A percentile compares a stretch with the other conserved stretches of the same genome.
Conservation (phyloP, 495 filamentous ascomycete species). For the Tuber umbilicatum region DNA sequence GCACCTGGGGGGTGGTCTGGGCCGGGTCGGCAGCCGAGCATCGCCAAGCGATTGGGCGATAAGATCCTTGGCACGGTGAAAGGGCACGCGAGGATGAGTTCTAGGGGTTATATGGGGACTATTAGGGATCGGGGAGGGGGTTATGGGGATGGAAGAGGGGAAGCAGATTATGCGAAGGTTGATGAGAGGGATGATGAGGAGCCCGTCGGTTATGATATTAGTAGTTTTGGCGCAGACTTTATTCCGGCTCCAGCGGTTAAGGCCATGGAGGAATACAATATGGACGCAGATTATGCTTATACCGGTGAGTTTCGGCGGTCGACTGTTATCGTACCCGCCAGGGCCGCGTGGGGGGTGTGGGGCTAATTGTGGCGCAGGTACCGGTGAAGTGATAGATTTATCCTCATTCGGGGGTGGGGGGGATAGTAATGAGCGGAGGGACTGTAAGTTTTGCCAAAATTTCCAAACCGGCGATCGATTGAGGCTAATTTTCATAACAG, state of each 20-base stretch:
- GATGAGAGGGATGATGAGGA: conserved; percentile 22
- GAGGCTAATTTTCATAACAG: conserved; percentile 15
- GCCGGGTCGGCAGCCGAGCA: conserved; percentile 14
- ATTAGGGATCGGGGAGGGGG: conserved; percentile 12
- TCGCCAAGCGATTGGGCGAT: conserved; percentile 29
- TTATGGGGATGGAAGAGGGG: conserved; percentile 8
- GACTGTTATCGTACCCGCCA: no score
- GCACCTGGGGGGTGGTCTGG: background rate
- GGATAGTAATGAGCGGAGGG: conserved; percentile 15
- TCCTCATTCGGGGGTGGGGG: conserved; percentile 28
- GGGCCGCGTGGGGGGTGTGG: background rate
- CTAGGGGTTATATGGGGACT: conserved; percentile 12
- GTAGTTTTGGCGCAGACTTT: conserved; percentile 33
- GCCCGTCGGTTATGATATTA: conserved; percentile 30
- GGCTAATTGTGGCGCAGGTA: conserved; percentile 19
- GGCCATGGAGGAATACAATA: conserved; percentile 35
- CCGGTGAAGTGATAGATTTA: conserved; percentile 39
- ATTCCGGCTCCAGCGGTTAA: conserved; percentile 32
- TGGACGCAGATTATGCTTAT: conserved; percentile 30
- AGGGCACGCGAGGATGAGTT: conserved; percentile 11
- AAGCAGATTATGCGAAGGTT: conserved; percentile 23
- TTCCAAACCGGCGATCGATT: background rate
- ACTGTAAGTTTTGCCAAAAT: conserved; percentile 24
- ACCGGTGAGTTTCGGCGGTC: conserved; percentile 21
- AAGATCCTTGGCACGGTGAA: conserved; percentile 23